phyloP scores from a whole-genome alignment of 257 asterid species.

The Gentiana dahurica region DNA sequence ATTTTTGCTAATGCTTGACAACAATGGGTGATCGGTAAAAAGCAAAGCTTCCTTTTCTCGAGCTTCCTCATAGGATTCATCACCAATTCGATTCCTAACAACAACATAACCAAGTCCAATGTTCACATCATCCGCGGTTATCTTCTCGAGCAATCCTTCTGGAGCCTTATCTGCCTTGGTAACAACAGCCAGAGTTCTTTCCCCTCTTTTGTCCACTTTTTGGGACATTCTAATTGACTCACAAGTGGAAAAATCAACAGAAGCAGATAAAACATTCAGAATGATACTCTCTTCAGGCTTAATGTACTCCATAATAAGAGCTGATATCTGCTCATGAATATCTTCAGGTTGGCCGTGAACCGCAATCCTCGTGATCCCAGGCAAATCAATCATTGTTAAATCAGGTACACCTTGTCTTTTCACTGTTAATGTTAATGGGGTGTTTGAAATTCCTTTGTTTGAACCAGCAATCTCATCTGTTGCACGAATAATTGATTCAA shows the following conservation, averaged over 20 bases:
- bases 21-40: no score
- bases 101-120: constrained; percentile 1
- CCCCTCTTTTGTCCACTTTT: no score
- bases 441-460: constrained; percentile 5
- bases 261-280: no score
- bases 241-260: no score
- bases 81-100: constrained; percentile 8
- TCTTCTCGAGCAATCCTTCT: constrained; percentile 13
- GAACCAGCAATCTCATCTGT: constrained; percentile 10
- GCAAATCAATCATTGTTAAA: constrained; percentile 14
- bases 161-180: constrained; percentile 10
- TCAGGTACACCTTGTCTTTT: constrained; percentile 4
- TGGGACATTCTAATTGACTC: no score
- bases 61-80: no score
- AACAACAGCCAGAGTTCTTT: background rate
- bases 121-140: background rate
- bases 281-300: no score
- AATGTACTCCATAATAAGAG: constrained; percentile 1
- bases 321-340: background rate
- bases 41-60: no score
- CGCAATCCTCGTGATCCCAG: constrained; percentile 14
- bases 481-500: background rate
- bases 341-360: constrained; percentile 2
- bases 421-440: no score
- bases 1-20: no score